A percentile compares a stretch with the other conserved stretches of the same genome.
These are phyloP conservation scores for Salicornia ramosissima DNA, from an alignment of 148 eudicot species.

Conservation along the genomic window DNA sequence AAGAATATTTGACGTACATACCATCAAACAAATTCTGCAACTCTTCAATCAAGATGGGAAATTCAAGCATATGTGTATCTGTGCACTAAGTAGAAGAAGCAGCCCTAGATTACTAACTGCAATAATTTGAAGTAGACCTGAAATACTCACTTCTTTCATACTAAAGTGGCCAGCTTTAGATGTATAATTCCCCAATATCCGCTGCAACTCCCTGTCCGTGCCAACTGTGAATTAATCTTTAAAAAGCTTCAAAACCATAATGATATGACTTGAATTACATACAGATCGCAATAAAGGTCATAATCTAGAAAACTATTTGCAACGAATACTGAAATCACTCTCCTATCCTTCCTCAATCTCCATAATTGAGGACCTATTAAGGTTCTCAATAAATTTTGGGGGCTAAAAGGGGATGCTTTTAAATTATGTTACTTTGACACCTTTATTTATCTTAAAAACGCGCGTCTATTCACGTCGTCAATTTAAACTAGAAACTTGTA, in stretches of 20 bases:
- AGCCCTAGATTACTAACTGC: slow-evolving; percentile 1
- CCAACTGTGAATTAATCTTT: slow-evolving; percentile 51
- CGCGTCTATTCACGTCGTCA: too few relatives aligned
- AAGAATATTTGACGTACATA: too few relatives aligned
- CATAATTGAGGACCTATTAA: neutral
- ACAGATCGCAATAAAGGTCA: neutral
- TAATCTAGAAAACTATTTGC: neutral
- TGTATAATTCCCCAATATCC: slow-evolving; percentile 67
- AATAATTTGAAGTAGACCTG: slow-evolving; percentile 6
- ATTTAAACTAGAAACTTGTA: too few relatives aligned
- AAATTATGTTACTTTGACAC: too few relatives aligned
- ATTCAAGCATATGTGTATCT: neutral
- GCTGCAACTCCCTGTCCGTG: slow-evolving; percentile 95
- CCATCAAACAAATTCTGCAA: too few relatives aligned
- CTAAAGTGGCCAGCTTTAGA: slow-evolving; percentile 74
- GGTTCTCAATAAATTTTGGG: neutral
- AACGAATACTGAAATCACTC: neutral
- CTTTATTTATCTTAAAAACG: too few relatives aligned
- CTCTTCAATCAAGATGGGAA: neutral
- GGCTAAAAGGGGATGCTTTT: neutral
- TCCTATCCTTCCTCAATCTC: too few relatives aligned
- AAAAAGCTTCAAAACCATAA: slow-evolving; percentile 18
- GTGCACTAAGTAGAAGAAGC: neutral
- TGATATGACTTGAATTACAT: neutral
- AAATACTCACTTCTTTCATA: slow-evolving; percentile 55